phyloP scores from a whole-genome alignment of 164 flowering plant species.

The Dillenia suffruticosa region DNA sequence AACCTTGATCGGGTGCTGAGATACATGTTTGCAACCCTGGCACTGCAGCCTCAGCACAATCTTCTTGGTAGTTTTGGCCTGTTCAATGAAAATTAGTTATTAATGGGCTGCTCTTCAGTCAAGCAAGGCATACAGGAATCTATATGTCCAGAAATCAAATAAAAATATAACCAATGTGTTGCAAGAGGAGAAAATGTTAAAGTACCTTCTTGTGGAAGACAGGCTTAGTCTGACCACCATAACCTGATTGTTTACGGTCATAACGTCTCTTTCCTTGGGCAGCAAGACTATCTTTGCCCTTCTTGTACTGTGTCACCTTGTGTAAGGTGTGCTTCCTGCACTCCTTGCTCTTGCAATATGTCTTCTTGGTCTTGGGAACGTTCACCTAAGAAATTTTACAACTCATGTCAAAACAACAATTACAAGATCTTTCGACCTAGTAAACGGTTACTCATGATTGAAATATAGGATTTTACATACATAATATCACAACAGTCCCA shows the following conservation, averaged over 20 bases:
- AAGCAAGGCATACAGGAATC: no score
- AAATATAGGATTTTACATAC: no score
- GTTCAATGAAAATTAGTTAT: neutral
- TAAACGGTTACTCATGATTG: no score
- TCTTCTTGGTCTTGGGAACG: constrained; percentile 65
- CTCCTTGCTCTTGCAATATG: constrained; percentile 63
- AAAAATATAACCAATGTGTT: constrained; percentile 2
- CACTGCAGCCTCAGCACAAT: constrained; percentile 67
- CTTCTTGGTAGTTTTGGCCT: constrained; percentile 72
- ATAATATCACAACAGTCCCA: no score
- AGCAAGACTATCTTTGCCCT: constrained; percentile 57
- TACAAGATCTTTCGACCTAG: no score
- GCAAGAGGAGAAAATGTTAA: neutral
- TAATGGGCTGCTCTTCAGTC: no score
- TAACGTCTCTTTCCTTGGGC: constrained; percentile 64
- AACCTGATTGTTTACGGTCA: constrained; percentile 61
- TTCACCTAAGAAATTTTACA: constrained; percentile 31
- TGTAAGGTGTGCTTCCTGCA: constrained; percentile 63
- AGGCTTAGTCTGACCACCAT: constrained; percentile 69
- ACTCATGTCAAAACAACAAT: no score
- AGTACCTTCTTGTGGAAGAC: constrained; percentile 68
- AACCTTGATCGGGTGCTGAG: constrained; percentile 63
- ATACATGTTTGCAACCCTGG: constrained; percentile 62
- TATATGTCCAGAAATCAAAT: no score
- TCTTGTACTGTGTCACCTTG: constrained; percentile 66